Base-by-base conservation (phyloP, 2,329 filamentous ascomycete species). In the Microdochium bolleyi region DNA sequence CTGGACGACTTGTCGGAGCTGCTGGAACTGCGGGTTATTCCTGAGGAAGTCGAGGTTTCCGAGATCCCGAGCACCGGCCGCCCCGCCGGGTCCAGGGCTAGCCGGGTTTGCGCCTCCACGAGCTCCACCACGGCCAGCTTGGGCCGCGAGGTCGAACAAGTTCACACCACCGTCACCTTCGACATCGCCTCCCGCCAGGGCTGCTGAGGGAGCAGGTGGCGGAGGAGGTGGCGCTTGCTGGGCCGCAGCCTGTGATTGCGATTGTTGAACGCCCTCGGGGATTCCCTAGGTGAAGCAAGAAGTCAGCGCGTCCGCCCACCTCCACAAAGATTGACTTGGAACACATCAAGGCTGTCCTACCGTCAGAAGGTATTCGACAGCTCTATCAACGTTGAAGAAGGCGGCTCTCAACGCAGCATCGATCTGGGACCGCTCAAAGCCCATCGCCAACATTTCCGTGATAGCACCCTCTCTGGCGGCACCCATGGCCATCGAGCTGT, bases 1-100 rank as follows among this genome's bases (percentile, higher is more conserved):
- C 73, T 99, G 94, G 48, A 99, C 92, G 22, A 99, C 87, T 73
- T 96, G 92, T 57, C 94, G 88, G 55, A 99, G 82, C 73, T 99
- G 94, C 73, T 97, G 94, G 74, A 99, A 99, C 71, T 97, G 92
- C 24, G 92, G 87, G 69, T 97, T 97, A 71, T 92, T 89, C 64
- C 94, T 87, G 53, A 99, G 77, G 69, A 96, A 97, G 59, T 97
- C 92, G 54, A 99, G 82, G 65, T 92, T 95, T 24, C 87, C 87
- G 24, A 89, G 73, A 41, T 81, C 80, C 54, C 72, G 72, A 11
- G 57, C 55, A 24, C 64, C 67, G 52, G 66, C 68, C 52, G 68
- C 70, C n/a, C 67, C 69, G 53, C 68, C 73, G n/a, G 71, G 69
- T 51, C 66, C 67, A 48, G 65, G 64, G 49, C 68, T 73, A 48